Evolutionary conservation across 495 filamentous ascomycete genomes (phyloP), one percentile per base, ranked within the genome.

Genomic region (Hypoxylon subgilvum): DNA sequence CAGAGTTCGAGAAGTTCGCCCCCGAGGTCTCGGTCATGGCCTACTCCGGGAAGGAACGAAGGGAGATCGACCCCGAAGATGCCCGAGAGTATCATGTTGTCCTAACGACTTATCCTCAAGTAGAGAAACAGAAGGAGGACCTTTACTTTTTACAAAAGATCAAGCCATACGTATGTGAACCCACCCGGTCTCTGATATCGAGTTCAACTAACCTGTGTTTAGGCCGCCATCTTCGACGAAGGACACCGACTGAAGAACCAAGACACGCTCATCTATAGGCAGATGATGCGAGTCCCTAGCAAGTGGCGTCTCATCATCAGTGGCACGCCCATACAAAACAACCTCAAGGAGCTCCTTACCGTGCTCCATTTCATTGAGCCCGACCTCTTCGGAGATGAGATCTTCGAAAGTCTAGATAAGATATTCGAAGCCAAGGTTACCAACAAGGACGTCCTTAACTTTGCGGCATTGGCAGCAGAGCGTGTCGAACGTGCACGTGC

Each of bases 301-400:
- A 72, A 79, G 14, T 96, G 94, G 78, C 82, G 89, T 12, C 78
- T 97, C 4, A 81, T 98, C 8, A 79, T 98, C 18, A 97, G 92
- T 2, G 94, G 94, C 4, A 98, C 94, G 0, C 94, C 94, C 0
- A 78, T 98, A 9, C 94, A 98, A 68, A 98, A 98, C 73, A 97
- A 96, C 64, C 81, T 98, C 4, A 88, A 90, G 67, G 94, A 98
- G 71, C 81, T 98, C 36, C 85, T 89, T 1, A 89, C 92, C 1
- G 77, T 98, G 13, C 83, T 98, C 2, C 88, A 87, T 1, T 97
- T 98, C 66, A 91, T 98, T 61, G 85, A 97, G 63, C 94, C 94
- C 0, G 77, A 82, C 6, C 77, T 97, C 2, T 97, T 98, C 71
- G 71, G 78, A 3, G 82, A 88, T 38, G 81, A 86, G 35, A 81